Percentiles rank a stretch among this genome's conserved stretches.
These are phyloP conservation scores for Luzula sylvatica DNA, from an alignment of 176 grass and related monocot genomes.

Conservation along the genomic window DNA sequence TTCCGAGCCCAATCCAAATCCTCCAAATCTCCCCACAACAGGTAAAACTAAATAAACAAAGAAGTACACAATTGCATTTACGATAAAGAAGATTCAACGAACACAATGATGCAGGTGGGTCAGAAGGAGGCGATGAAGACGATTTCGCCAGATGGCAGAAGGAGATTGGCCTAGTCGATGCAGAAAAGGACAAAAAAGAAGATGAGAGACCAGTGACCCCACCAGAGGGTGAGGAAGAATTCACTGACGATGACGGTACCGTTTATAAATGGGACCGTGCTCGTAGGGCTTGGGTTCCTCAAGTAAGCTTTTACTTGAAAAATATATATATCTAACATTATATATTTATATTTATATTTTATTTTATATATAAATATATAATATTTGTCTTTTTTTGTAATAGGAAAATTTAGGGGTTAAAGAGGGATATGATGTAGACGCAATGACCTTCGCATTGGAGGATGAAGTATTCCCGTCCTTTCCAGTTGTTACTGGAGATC, in stretches of 20 bases:
- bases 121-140: slow-evolving; percentile 36
- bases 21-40: no score
- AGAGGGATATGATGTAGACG: slow-evolving; percentile 63
- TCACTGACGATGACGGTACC: slow-evolving; percentile 91
- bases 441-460: slow-evolving; percentile 70
- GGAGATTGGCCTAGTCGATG: slow-evolving; percentile 54
- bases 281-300: slow-evolving; percentile 82
- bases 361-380: no score
- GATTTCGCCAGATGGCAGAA: slow-evolving; percentile 77
- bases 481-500: slow-evolving; percentile 22
- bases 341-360: no score
- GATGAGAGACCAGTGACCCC: slow-evolving; percentile 66
- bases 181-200: slow-evolving; percentile 11
- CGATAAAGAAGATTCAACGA: no score
- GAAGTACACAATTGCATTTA: no score
- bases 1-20: no score
- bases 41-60: no score
- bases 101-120: slow-evolving; percentile 8
- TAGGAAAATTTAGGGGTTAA: slow-evolving; percentile 51
- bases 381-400: not conserved
- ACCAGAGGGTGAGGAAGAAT: slow-evolving; percentile 87
- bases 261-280: slow-evolving; percentile 86
- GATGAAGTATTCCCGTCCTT: slow-evolving; percentile 65
- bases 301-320: slow-evolving; percentile 47
- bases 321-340: no score